These are phyloP conservation scores for Aureobasidium lini DNA, from an alignment of 2,329 filamentous ascomycete species.

Conservation along the genomic window DNA sequence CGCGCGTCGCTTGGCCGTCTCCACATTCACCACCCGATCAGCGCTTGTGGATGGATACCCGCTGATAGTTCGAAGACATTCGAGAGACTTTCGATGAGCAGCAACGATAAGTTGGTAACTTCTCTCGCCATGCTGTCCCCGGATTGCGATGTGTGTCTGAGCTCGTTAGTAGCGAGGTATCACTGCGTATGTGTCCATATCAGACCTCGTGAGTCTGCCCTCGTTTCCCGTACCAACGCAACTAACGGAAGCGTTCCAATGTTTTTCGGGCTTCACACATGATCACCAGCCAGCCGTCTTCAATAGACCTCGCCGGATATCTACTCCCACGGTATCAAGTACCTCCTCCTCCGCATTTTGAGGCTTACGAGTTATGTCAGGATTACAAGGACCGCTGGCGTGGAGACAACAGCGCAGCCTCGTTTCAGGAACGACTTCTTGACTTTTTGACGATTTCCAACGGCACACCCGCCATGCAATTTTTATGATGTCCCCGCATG, in stretches of 20 bases:
- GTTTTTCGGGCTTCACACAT: neutral
- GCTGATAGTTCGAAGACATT: slow-evolving; percentile 10
- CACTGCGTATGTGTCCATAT: neutral
- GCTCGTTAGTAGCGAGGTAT: neutral
- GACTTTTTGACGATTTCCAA: neutral
- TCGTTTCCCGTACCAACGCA: neutral
- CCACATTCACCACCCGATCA: slow-evolving; percentile 1
- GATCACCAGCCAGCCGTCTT: neutral
- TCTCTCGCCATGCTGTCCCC: slow-evolving; percentile 3
- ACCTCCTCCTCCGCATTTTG: neutral
- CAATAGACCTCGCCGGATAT: neutral
- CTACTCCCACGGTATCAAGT: neutral
- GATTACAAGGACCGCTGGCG: neutral
- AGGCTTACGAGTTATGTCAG: neutral
- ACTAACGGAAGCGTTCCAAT: neutral
- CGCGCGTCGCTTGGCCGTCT: slow-evolving; percentile 5
- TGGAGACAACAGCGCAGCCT: neutral
- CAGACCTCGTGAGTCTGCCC: neutral
- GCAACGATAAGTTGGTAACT: slow-evolving; percentile 8
- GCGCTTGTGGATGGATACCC: slow-evolving; percentile 1
- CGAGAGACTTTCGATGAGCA: slow-evolving; percentile 5
- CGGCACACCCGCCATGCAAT: slow-evolving; percentile 6
- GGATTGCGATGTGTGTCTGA: neutral
- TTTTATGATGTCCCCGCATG: neutral
- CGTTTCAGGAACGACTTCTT: too few relatives aligned